Conservation (phyloP, 441 rosid genomes). For the Erodium chrysanthum region DNA sequence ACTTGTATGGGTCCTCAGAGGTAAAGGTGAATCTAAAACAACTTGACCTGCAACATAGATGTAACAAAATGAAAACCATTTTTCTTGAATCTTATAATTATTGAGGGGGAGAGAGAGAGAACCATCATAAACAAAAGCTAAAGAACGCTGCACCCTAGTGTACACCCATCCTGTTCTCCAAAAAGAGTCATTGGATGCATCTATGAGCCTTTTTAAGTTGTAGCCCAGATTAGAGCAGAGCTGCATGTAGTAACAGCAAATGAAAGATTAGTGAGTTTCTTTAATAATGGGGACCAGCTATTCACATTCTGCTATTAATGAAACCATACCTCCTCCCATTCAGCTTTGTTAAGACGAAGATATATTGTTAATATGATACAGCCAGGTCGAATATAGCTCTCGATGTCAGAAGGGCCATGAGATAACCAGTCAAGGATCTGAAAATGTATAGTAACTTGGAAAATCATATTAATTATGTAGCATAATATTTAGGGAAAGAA, state of each 20-base stretch:
- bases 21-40: constrained; percentile 25
- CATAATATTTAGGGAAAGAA: too few species aligned
- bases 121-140: constrained; percentile 37
- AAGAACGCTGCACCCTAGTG: constrained; percentile 27
- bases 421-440: constrained; percentile 43
- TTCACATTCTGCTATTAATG: constrained; percentile 3
- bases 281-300: not conserved
- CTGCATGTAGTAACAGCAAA: constrained; percentile 17
- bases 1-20: constrained; percentile 21
- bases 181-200: constrained; percentile 28
- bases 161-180: constrained; percentile 41
- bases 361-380: constrained; percentile 39
- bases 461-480: constrained; percentile 12
- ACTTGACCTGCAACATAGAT: constrained; percentile 28
- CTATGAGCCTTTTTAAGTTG: constrained; percentile 30
- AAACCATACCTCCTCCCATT: constrained; percentile 37
- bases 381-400: constrained; percentile 45
- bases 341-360: constrained; percentile 26
- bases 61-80: too few species aligned
- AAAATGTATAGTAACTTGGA: constrained; percentile 12
- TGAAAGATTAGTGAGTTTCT: constrained; percentile 12
- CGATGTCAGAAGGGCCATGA: constrained; percentile 38
- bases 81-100: not conserved
- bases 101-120: constrained; percentile 4
- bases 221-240: constrained; percentile 30